Evolutionary conservation across 225 moss, liverwort and hornwort genomes (phyloP), one percentile per base, ranked within the genome.

Genomic region (Physcomitrium patens): DNA sequence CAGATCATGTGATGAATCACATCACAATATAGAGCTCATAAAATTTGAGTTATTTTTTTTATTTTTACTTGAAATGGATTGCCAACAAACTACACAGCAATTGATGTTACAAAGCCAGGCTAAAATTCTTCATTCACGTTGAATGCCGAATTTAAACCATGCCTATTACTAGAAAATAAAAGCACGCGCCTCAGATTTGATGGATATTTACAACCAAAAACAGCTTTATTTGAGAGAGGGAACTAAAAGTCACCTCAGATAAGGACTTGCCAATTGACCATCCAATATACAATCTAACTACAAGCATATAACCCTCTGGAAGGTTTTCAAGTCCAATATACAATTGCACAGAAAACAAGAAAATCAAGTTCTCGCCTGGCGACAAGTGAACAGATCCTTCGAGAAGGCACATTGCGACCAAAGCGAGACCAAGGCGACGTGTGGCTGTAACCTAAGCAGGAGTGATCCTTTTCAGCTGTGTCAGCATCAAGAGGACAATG

Each of bases 121-220:
- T 37, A 4, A 37, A 37, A 37, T 37, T 37, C 7, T 1, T 37
- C 7, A 7, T 37, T 37, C 31, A 4, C 31, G 31, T 37, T 37
- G 31, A 37, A 37, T 37, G 4, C 7, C 31, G 7, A 37, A 4
- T 37, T 37, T 7, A 0, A 37, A 7, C 31, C 31, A 37, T 37
- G 31, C 7, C 31, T 37, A 4, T 37, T 37, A 37, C 31, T 37
- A 1, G 7, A 37, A 37, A 4, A 37, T 37, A 37, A 37, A 24
- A 37, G 31, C 4, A 37, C 31, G 31, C 5, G 31, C 31, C 31
- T 37, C 31, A 69, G 48, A 26, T 12, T 7, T 22, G 6, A 19
- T 17, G 27, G 56, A 50, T 48, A 46, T 78, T 81, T 87, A 14
- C 90, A 27, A 71, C 75, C 64, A 70, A 76, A 42, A 16, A 66